A percentile compares a stretch with the other conserved stretches of the same genome.
Evolutionary conservation across 1,284 basidiomycete genomes (phyloP).

Genomic region (Apiotrichum akiyoshidainum): DNA sequence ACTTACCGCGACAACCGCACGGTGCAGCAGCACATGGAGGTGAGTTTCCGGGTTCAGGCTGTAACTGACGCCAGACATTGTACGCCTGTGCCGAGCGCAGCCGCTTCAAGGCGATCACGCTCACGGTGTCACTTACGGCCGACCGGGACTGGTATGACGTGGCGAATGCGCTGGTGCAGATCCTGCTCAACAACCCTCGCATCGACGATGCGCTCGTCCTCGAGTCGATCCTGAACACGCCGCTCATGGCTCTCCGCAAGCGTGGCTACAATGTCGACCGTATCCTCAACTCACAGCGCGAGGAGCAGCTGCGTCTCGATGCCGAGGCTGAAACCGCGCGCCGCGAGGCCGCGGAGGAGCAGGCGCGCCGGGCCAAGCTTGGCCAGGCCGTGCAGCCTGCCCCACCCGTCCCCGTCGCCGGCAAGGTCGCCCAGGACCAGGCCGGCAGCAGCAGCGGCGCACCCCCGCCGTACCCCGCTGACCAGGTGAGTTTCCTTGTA

Average conservation of each 20-base stretch:
- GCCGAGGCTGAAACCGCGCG: conserved; percentile 26
- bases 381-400: not conserved
- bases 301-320: conserved; percentile 63
- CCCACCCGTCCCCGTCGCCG: not conserved
- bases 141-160: conserved; percentile 83
- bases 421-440: no score
- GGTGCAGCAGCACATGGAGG: conserved; percentile 38
- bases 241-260: conserved; percentile 75
- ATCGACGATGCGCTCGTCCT: conserved; percentile 80
- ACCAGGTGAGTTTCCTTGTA: not conserved
- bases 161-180: conserved; percentile 59
- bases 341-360: not conserved
- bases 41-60: conserved; percentile 23
- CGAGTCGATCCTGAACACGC: conserved; percentile 72
- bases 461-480: not conserved
- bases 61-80: conserved; percentile 49
- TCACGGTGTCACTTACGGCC: conserved; percentile 71
- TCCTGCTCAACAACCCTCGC: conserved; percentile 70
- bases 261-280: conserved; percentile 71
- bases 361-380: not conserved
- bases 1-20: conserved; percentile 35
- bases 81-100: conserved; percentile 67
- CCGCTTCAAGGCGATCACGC: conserved; percentile 60
- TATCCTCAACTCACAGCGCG: conserved; percentile 79
- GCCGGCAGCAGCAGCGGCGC: not conserved